Conservation (phyloP, 202 grass and related monocot genomes). For the Dendrocalamus latiflorus region DNA sequence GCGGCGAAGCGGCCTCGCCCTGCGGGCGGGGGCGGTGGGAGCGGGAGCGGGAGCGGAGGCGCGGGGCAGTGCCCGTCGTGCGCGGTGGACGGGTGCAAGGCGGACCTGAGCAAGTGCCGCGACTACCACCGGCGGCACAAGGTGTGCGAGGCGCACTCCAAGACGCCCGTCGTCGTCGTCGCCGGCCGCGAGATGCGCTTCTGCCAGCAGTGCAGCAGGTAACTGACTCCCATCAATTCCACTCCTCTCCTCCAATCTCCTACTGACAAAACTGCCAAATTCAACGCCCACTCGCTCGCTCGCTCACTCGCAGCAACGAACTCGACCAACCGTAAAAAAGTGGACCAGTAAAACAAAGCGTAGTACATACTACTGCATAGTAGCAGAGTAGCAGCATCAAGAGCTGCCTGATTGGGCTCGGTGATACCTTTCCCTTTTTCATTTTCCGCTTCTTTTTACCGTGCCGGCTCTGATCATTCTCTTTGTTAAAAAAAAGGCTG, state of each 20-base stretch:
- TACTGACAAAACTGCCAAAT: not conserved
- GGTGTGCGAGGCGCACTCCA: constrained; percentile 89
- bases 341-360: not conserved
- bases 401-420: not conserved
- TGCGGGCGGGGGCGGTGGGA: not conserved
- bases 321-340: not conserved
- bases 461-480: not conserved
- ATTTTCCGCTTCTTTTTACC: not conserved
- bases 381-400: not conserved
- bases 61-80: constrained; percentile 46
- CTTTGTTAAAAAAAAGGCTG: not conserved
- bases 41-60: not conserved
- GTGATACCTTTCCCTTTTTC: not conserved
- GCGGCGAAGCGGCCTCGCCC: constrained; percentile 37
- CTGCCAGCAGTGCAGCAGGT: constrained; percentile 99
- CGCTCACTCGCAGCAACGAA: not conserved
- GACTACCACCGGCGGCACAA: constrained; percentile 96
- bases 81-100: constrained; percentile 75
- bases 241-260: not conserved
- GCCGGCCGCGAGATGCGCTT: constrained; percentile 81
- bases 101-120: constrained; percentile 80
- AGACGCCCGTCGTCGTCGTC: constrained; percentile 76
- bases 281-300: too few relatives aligned
- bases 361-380: not conserved
- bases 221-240: not conserved